Base-by-base conservation (phyloP, 2,329 filamentous ascomycete genomes). In the Cercospora sojina region DNA sequence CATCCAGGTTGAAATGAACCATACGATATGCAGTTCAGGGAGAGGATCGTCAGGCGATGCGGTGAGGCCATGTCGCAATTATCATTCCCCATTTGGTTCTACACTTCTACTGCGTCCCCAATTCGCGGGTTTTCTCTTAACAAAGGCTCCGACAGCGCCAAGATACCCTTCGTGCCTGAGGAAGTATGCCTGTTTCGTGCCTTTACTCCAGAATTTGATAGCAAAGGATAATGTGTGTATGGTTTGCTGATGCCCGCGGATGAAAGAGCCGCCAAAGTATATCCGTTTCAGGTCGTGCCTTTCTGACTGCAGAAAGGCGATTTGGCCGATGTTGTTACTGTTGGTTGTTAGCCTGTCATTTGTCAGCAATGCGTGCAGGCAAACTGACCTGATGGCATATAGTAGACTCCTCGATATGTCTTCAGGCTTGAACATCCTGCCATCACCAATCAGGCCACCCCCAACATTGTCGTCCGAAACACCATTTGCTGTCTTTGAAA, bases 201-300 rank as follows among this genome's bases (percentile, higher is more conserved):
- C 94, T 76, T 95, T 92, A 72, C 91, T 93, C 95, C 95, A 99
- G 81, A 98, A 99, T 73, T 92, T 92, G 80, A 99, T 97, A 76
- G 94, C 95, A 76, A 97, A 99, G 64, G 91, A 93, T 9, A 99
- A 84, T 0, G 95, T 98, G 79, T 98, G 96, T 87, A 99, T 99
- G 12, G 95, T 99, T 81, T 98, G 95, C 16, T 91, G 88, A 79
- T 99, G 95, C 47, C 95, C 95, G 49, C 95, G 89, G 76, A 99
- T 98, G 77, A 98, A 99, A 6, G 91, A 95, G 25, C 95, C 95
- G 23, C 95, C 95, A 79, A 99, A 99, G 82, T 99, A 99, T 68
- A 99, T 98, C 75, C 94, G 89, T 69, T 91, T 90, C 27, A 98
- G 84, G 55, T 90, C 87, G 80, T 99, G 94, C 76, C 97, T 95